Percentiles rank a stretch among this genome's conserved stretches.
These are phyloP conservation scores for Iodosphaeria phyllophila DNA, from an alignment of 2,329 filamentous ascomycete genomes.

Conservation along the genomic window DNA sequence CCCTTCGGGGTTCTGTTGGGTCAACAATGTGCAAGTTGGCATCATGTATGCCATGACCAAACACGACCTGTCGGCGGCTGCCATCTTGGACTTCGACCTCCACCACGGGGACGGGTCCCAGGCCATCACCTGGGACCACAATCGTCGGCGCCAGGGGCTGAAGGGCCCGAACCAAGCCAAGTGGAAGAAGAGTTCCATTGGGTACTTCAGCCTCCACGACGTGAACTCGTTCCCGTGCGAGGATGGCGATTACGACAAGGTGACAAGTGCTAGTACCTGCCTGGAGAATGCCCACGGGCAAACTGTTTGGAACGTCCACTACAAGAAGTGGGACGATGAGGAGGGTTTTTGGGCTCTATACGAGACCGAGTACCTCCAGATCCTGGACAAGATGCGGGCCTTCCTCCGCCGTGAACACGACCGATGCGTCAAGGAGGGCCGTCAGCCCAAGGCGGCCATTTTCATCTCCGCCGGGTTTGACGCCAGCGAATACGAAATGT, in stretches of 20 bases:
- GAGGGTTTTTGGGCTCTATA: constrained; percentile 84
- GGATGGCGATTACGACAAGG: constrained; percentile 78
- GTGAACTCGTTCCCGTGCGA: constrained; percentile 98
- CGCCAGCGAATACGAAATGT: constrained; percentile 83
- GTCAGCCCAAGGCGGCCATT: constrained; percentile 63
- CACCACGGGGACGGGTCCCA: constrained; percentile 95
- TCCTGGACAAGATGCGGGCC: constrained; percentile 63
- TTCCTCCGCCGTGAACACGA: constrained; percentile 62
- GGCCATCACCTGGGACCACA: constrained; percentile 80
- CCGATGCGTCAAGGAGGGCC: constrained; percentile 36
- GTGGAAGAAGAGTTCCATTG: constrained; percentile 75
- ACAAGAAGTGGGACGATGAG: constrained; percentile 69
- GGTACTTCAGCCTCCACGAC: constrained; percentile 93
- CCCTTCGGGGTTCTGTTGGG: constrained; percentile 94
- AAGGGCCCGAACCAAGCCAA: constrained; percentile 44
- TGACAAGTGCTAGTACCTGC: constrained; percentile 84
- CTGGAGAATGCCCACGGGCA: constrained; percentile 90
- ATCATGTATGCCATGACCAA: constrained; percentile 76
- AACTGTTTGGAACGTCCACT: constrained; percentile 88
- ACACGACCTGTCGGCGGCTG: constrained; percentile 81
- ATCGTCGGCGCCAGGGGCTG: constrained; percentile 48
- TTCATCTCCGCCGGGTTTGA: constrained; percentile 96
- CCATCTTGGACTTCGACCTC: constrained; percentile 81
- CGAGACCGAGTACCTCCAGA: constrained; percentile 52
- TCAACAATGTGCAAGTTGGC: constrained; percentile 95